Conservation (phyloP, 495 filamentous ascomycete genomes). For the Trichoderma virens region DNA sequence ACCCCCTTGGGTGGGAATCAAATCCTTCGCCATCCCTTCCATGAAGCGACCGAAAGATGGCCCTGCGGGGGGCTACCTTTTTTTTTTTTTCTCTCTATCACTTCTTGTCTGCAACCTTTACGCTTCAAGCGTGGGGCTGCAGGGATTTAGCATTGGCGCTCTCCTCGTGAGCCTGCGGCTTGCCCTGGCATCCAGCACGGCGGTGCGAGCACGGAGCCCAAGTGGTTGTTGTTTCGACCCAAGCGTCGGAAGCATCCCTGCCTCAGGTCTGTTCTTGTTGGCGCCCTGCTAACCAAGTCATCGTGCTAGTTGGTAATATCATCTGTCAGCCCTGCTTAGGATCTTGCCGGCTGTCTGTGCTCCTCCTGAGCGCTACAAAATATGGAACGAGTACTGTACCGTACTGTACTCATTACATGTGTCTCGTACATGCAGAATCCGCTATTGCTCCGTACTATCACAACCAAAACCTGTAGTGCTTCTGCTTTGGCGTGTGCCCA, state of each 20-base stretch:
- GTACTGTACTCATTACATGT: too few species aligned
- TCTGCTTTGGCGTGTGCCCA: too few species aligned
- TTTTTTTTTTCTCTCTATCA: neutral
- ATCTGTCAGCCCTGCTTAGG: neutral
- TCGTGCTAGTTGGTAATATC: neutral
- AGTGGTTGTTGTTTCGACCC: conserved; percentile 2
- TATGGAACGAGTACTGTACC: too few species aligned
- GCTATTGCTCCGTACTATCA: too few species aligned
- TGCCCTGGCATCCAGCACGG: conserved; percentile 1
- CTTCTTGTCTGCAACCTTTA: neutral
- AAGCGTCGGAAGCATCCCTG: neutral
- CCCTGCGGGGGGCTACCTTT: neutral
- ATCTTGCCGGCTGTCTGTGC: neutral
- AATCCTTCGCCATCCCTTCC: conserved; percentile 8
- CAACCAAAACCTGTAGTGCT: too few species aligned
- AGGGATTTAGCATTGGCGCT: neutral
- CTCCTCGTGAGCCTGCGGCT: conserved; percentile 3
- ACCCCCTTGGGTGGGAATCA: neutral
- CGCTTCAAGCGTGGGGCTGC: neutral
- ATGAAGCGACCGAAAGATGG: conserved; percentile 6
- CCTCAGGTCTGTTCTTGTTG: neutral
- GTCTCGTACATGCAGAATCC: too few species aligned
- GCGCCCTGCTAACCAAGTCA: neutral
- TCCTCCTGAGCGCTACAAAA: neutral
- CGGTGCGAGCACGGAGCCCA: neutral